Conservation (phyloP, 768 basidiomycete genomes). For the Boletus subcaerulescens region DNA sequence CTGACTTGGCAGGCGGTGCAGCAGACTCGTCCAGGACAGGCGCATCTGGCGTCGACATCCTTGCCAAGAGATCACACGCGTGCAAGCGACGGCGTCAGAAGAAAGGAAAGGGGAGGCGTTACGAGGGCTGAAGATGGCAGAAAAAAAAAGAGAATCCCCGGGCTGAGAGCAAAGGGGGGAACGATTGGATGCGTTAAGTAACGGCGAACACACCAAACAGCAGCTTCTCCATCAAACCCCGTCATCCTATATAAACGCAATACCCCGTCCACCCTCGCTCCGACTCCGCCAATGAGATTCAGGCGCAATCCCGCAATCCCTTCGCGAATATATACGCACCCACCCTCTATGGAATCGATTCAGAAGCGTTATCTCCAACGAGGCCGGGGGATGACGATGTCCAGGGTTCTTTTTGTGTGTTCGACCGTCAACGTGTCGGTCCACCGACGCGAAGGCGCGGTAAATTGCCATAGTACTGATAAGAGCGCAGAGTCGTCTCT, state of each 20-base stretch:
- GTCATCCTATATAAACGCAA: slow-evolving; percentile 19
- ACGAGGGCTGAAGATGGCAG: too few species aligned
- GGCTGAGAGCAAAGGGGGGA: not conserved
- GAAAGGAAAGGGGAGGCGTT: not conserved
- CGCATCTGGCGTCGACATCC: slow-evolving; percentile 15
- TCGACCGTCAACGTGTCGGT: not conserved
- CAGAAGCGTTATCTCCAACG: slow-evolving; percentile 17
- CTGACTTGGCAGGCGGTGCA: not conserved
- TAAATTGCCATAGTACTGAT: not conserved
- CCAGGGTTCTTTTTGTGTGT: not conserved
- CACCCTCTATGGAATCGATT: not conserved
- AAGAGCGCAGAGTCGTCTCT: not conserved
- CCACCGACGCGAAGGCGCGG: slow-evolving; percentile 3
- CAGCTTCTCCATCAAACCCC: slow-evolving; percentile 3
- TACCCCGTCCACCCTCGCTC: slow-evolving; percentile 18
- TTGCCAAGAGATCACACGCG: not conserved
- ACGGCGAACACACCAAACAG: not conserved
- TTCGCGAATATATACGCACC: slow-evolving; percentile 10
- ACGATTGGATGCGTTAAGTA: not conserved
- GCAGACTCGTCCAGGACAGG: not conserved
- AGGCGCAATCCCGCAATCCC: slow-evolving; percentile 21
- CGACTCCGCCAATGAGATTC: slow-evolving; percentile 16
- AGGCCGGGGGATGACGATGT: not conserved
- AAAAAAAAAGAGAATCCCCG: not conserved
- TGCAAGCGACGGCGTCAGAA: not conserved